These are phyloP conservation scores for Tuber aestivum DNA, from an alignment of 495 filamentous ascomycete species.

Conservation along the genomic window DNA sequence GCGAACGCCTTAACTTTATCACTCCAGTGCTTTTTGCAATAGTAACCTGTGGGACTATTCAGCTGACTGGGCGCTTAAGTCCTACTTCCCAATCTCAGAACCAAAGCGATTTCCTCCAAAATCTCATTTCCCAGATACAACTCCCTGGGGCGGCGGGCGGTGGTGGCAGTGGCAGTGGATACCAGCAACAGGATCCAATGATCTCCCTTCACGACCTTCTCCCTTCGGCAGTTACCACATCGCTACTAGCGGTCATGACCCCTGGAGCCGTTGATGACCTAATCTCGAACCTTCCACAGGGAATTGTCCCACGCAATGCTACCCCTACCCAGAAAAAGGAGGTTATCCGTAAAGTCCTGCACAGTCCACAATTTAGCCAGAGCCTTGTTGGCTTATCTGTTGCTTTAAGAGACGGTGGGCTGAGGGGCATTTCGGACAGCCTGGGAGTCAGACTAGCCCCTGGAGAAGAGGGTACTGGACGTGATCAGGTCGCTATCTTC, in stretches of 20 bases:
- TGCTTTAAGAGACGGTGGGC: conserved; percentile 84
- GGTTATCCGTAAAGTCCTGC: conserved; percentile 74
- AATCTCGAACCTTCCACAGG: conserved; percentile 67
- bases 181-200: conserved; percentile 52
- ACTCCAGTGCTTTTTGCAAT: conserved; percentile 6
- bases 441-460: conserved; percentile 60
- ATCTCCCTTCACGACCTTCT: conserved; percentile 86
- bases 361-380: conserved; percentile 85
- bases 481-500: conserved; percentile 84
- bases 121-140: conserved; percentile 59
- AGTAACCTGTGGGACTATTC: conserved; percentile 13
- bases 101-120: conserved; percentile 74
- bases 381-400: conserved; percentile 75
- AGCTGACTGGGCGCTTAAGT: conserved; percentile 41
- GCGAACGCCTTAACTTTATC: conserved; percentile 16
- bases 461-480: conserved; percentile 73
- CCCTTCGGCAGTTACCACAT: conserved; percentile 65
- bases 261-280: conserved; percentile 64
- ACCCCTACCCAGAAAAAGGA: conserved; percentile 71
- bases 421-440: conserved; percentile 83
- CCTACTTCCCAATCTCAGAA: conserved; percentile 57
- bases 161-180: conserved; percentile 30
- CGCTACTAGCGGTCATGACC: conserved; percentile 63
- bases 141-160: conserved; percentile 34
- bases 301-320: conserved; percentile 44